These are phyloP conservation scores for Cochlearia excelsa DNA, from an alignment of 345 rosid species.

Conservation along the genomic window DNA sequence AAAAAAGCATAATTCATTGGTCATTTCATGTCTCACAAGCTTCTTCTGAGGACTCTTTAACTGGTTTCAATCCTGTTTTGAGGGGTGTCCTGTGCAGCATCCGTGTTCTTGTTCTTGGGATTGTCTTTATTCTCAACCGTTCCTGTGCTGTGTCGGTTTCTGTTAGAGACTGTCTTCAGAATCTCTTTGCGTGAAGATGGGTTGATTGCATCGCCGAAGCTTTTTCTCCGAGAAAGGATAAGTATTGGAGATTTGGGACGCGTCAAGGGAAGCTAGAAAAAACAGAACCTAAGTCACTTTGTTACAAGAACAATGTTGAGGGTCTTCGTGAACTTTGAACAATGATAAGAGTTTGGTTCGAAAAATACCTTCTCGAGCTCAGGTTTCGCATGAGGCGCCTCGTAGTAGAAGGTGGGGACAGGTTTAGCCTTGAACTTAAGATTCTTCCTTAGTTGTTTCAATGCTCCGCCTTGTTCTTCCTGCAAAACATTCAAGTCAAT, in stretches of 20 bases:
- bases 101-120: neutral
- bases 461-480: slow-evolving; percentile 97
- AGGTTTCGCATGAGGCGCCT: slow-evolving; percentile 74
- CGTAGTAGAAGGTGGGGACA: slow-evolving; percentile 89
- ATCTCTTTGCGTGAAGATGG: slow-evolving; percentile 33
- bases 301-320: slow-evolving; percentile 4
- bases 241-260: slow-evolving; percentile 70
- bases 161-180: slow-evolving; percentile 21
- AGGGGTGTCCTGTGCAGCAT: slow-evolving; percentile 37
- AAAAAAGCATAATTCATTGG: slow-evolving; percentile 27
- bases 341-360: neutral
- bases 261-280: slow-evolving; percentile 67
- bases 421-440: slow-evolving; percentile 86
- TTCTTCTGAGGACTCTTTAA: slow-evolving; percentile 36
- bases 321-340: neutral
- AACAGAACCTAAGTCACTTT: neutral
- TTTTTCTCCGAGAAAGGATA: slow-evolving; percentile 58
- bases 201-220: slow-evolving; percentile 46
- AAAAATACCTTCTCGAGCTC: slow-evolving; percentile 78
- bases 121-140: slow-evolving; percentile 34
- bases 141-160: slow-evolving; percentile 46
- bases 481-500: slow-evolving; percentile 21
- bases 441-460: slow-evolving; percentile 82
- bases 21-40: too few relatives aligned
- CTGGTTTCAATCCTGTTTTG: slow-evolving; percentile 47